A percentile compares a stretch with the other conserved stretches of the same genome.
Evolutionary conservation across 306 rosid species (phyloP).

Genomic region (Gastrolobium villosum): DNA sequence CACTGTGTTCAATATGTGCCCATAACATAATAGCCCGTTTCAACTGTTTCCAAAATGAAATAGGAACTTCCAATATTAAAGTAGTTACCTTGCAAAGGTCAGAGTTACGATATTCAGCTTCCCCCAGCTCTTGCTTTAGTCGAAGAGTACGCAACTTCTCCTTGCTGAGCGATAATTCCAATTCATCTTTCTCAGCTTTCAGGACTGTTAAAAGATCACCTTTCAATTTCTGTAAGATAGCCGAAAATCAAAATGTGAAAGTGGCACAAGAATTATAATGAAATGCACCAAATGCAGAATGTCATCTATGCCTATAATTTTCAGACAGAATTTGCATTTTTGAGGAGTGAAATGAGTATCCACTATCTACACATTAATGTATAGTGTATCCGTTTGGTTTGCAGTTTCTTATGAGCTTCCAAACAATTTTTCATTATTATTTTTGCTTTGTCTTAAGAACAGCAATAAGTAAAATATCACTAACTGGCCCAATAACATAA

Average conservation of each 20-base stretch:
- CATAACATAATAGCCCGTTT: neutral
- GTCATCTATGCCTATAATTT: conserved; percentile 29
- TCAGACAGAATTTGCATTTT: conserved; percentile 9
- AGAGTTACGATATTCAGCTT: conserved; percentile 71
- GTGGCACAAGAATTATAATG: conserved; percentile 27
- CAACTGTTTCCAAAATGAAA: conserved; percentile 17
- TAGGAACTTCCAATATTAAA: conserved; percentile 2
- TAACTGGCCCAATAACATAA: conserved; percentile 17
- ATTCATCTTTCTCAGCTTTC: conserved; percentile 82
- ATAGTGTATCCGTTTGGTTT: neutral
- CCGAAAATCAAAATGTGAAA: conserved; percentile 35
- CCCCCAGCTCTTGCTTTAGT: conserved; percentile 78
- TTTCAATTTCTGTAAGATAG: conserved; percentile 63
- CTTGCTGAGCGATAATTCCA: conserved; percentile 75
- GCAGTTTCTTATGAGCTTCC: conserved; percentile 41
- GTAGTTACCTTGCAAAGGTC: conserved; percentile 83
- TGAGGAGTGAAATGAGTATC: conserved; percentile 11
- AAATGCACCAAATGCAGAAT: conserved; percentile 36
- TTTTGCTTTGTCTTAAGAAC: conserved; percentile 20
- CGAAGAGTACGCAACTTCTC: conserved; percentile 73
- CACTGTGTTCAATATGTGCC: conserved; percentile 20
- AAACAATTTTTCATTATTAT: conserved; percentile 2
- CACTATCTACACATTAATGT: neutral
- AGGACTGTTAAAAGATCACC: conserved; percentile 63
- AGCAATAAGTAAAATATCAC: conserved; percentile 25